Conservation (phyloP, 2,329 filamentous ascomycete species). For the Alternaria angustiovoidea region DNA sequence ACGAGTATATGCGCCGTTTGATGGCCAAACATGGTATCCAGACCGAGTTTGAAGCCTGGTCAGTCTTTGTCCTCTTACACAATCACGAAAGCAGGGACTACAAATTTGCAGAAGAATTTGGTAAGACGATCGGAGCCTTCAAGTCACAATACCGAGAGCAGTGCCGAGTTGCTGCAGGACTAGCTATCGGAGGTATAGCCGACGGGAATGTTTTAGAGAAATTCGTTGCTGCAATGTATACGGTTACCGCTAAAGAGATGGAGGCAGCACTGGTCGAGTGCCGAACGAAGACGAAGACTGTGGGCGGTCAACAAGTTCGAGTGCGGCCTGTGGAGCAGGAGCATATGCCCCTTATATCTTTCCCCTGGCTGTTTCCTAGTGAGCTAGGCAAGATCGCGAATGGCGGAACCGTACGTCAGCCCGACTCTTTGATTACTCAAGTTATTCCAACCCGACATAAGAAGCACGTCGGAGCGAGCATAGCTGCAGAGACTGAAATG, state of each 20-base stretch:
- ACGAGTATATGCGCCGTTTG: slow-evolving; percentile 76
- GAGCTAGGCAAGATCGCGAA: slow-evolving; percentile 75
- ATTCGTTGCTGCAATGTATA: slow-evolving; percentile 89
- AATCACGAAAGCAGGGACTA: slow-evolving; percentile 78
- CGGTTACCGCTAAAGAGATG: slow-evolving; percentile 76
- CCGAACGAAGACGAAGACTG: slow-evolving; percentile 45
- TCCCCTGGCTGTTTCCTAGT: slow-evolving; percentile 87
- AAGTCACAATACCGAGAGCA: slow-evolving; percentile 73
- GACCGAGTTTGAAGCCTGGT: slow-evolving; percentile 93
- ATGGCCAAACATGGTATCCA: slow-evolving; percentile 85
- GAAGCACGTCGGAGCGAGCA: slow-evolving; percentile 8
- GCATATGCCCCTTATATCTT: slow-evolving; percentile 85
- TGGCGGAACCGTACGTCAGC: slow-evolving; percentile 21
- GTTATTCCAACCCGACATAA: slow-evolving; percentile 8
- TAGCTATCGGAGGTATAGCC: slow-evolving; percentile 13
- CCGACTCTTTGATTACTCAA: not conserved
- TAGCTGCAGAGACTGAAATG: not conserved
- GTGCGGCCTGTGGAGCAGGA: slow-evolving; percentile 53
- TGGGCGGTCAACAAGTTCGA: slow-evolving; percentile 51
- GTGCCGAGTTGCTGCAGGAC: slow-evolving; percentile 71
- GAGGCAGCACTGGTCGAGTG: slow-evolving; percentile 65
- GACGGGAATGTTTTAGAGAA: slow-evolving; percentile 64
- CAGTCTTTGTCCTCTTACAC: slow-evolving; percentile 81
- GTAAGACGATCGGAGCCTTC: slow-evolving; percentile 69
- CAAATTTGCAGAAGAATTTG: slow-evolving; percentile 86